Percentiles rank a stretch among this genome's conserved stretches.
Conservation (phyloP, 306 rosid genomes). For the Pyrus bretschneideri region DNA sequence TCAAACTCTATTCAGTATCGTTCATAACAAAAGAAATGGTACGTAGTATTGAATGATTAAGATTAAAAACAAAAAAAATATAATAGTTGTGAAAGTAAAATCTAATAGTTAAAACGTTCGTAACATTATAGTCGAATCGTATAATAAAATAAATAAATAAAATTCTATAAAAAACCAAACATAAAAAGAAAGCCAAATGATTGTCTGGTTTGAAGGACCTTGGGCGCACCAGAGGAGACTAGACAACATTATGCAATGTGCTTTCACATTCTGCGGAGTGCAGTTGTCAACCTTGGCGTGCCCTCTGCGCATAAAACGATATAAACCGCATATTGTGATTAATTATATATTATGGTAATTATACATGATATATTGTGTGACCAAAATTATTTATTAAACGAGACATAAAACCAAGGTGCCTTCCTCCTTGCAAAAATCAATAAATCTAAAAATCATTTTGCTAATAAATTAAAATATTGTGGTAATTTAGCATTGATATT, state of each 20-base stretch:
- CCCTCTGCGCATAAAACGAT: background rate
- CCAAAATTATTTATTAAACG: background rate
- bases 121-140: rapidly evolving
- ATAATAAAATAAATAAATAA: too few species aligned
- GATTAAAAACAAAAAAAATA: too few species aligned
- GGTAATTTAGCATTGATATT: too few species aligned
- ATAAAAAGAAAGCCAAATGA: background rate
- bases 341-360: too few species aligned
- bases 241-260: too few species aligned
- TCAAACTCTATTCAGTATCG: too few species aligned
- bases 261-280: too few species aligned
- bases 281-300: background rate
- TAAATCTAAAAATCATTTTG: background rate
- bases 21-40: too few species aligned
- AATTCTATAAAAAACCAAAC: background rate
- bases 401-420: too few species aligned
- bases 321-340: background rate
- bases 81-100: too few species aligned
- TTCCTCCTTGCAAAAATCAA: background rate
- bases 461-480: background rate
- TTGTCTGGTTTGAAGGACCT: background rate
- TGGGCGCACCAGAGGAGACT: background rate
- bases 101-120: rapidly evolving
- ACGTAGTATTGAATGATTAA: too few species aligned
- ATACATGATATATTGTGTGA: too few species aligned